Conservation (phyloP, 2,329 filamentous ascomycete genomes). For the Bipolaris victoriae region DNA sequence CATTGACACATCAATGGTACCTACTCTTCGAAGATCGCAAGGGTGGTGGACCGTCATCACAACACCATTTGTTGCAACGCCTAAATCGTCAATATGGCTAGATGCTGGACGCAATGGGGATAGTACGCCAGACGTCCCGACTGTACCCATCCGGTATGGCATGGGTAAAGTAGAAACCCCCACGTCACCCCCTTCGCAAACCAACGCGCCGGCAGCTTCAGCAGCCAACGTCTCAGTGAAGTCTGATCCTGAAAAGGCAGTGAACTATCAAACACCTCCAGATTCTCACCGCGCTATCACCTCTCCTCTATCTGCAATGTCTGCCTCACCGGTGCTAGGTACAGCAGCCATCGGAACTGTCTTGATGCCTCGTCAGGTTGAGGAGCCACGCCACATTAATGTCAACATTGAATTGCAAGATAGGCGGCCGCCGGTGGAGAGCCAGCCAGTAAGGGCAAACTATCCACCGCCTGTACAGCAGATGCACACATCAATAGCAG, state of each 20-base stretch:
- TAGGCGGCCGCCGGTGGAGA: conserved; percentile 24
- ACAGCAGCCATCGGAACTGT: conserved; percentile 44
- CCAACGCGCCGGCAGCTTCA: not conserved
- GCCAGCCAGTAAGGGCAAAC: conserved; percentile 23
- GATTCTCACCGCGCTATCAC: conserved; percentile 22
- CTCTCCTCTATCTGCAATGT: conserved; percentile 39
- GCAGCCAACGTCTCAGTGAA: not conserved
- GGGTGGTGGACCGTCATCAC: conserved; percentile 82
- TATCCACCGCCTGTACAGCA: conserved; percentile 25
- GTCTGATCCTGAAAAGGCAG: conserved; percentile 4
- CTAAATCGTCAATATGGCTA: conserved; percentile 46
- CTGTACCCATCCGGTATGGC: conserved; percentile 38
- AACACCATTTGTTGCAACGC: conserved; percentile 65
- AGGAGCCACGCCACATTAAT: conserved; percentile 36
- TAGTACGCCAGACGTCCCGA: conserved; percentile 44
- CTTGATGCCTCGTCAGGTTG: conserved; percentile 40
- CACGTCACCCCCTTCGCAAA: conserved; percentile 13
- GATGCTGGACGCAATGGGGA: conserved; percentile 29
- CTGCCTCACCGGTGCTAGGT: conserved; percentile 41
- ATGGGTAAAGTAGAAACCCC: conserved; percentile 27
- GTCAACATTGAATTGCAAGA: conserved; percentile 44
- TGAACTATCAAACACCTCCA: conserved; percentile 19
- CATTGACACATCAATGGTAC: conserved; percentile 49
- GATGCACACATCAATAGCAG: conserved; percentile 25
- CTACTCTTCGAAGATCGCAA: conserved; percentile 64